These are phyloP conservation scores for Cantharellus anzutake DNA, from an alignment of 768 basidiomycete species.

Conservation along the genomic window DNA sequence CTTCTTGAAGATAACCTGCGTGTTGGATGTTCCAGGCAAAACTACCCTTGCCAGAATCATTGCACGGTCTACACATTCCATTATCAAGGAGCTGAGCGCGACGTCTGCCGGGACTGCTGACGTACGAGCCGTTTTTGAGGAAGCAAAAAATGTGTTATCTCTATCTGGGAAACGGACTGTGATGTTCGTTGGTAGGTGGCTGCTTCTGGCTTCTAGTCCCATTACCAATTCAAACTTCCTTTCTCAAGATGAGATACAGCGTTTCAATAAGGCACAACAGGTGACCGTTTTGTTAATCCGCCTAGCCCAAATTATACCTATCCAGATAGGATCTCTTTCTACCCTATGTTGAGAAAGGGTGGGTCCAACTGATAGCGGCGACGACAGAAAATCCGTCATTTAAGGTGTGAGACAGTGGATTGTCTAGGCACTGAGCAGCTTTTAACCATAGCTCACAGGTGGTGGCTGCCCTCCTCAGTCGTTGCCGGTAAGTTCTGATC, in stretches of 20 bases:
- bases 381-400: constrained; percentile 87
- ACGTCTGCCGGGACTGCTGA: constrained; percentile 50
- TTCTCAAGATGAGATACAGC: constrained; percentile 67
- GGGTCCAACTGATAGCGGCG: constrained; percentile 62
- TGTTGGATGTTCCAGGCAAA: constrained; percentile 27
- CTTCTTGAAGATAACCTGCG: not conserved
- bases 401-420: constrained; percentile 34
- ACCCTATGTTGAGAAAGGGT: constrained; percentile 62
- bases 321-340: constrained; percentile 49
- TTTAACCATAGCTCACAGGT: not conserved
- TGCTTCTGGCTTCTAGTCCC: constrained; percentile 3
- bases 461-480: constrained; percentile 36
- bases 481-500: constrained; percentile 40
- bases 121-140: constrained; percentile 52
- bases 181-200: constrained; percentile 17
- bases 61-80: constrained; percentile 34
- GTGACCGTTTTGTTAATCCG: constrained; percentile 16
- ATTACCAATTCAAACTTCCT: constrained; percentile 31
- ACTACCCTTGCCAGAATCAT: constrained; percentile 60
- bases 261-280: constrained; percentile 55
- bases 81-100: constrained; percentile 65
- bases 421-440: not conserved
- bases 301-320: constrained; percentile 7
- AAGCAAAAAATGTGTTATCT: constrained; percentile 45
- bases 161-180: constrained; percentile 31